These are phyloP conservation scores for Aspergillus oerlinghausenensis DNA, from an alignment of 2,329 filamentous ascomycete species.

Conservation along the genomic window DNA sequence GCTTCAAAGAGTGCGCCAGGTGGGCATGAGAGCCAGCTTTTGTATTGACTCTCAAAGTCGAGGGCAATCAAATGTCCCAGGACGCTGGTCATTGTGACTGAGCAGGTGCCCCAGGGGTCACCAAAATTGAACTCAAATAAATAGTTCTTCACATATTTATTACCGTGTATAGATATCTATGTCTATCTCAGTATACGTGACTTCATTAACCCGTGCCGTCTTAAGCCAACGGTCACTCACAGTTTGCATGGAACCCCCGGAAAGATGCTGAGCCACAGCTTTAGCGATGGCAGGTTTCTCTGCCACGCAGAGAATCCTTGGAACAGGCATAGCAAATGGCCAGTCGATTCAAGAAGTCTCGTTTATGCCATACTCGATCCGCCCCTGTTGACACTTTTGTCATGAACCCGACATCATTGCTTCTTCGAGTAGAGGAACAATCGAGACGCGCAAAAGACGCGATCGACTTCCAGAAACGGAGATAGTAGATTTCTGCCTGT, in stretches of 20 bases:
- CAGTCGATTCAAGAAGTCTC: background rate
- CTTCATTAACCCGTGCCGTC: background rate
- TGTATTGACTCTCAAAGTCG: conserved; percentile 71
- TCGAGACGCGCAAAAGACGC: conserved; percentile 17
- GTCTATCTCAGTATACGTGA: conserved; percentile 14
- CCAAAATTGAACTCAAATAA: conserved; percentile 86
- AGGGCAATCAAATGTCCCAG: conserved; percentile 78
- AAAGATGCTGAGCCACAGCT: conserved; percentile 84
- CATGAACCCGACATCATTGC: background rate
- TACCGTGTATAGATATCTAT: conserved; percentile 63
- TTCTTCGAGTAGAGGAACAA: background rate
- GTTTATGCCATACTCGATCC: background rate
- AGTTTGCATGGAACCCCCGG: conserved; percentile 66
- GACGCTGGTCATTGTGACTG: conserved; percentile 91
- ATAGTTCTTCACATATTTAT: conserved; percentile 89
- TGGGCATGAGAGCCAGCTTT: conserved; percentile 74
- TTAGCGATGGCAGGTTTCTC: conserved; percentile 95
- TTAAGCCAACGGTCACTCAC: conserved; percentile 47
- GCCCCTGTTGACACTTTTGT: background rate
- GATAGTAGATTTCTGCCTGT: background rate
- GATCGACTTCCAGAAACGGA: conserved; percentile 6
- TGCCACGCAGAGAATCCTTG: conserved; percentile 67
- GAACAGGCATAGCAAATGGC: conserved; percentile 10
- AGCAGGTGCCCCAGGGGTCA: conserved; percentile 70
- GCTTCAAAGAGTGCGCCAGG: conserved; percentile 78